Conservation (phyloP, 441 rosid species). For the Dalechampia spathulata region DNA sequence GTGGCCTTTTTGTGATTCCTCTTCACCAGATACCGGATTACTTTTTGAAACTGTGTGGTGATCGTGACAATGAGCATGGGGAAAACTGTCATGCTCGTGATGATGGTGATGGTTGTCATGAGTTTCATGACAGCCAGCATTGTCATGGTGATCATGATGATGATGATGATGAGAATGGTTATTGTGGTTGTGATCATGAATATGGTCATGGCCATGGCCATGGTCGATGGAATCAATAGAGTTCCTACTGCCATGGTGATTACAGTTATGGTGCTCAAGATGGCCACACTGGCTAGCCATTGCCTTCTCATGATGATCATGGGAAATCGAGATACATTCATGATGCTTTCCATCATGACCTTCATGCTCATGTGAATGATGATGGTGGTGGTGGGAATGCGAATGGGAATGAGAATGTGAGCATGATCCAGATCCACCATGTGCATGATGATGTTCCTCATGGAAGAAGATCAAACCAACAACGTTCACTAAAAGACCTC, state of each 20-base stretch:
- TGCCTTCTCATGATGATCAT: conserved; percentile 22
- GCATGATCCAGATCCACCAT: conserved; percentile 77
- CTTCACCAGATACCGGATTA: conserved; percentile 11
- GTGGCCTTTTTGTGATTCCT: conserved; percentile 24
- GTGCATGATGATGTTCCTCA: conserved; percentile 98
- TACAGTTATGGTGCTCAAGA: conserved; percentile 16
- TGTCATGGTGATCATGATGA: conserved; percentile 11
- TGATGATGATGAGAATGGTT: conserved; percentile 12
- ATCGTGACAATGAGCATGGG: conserved; percentile 9
- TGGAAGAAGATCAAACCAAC: conserved; percentile 90
- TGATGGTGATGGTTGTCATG: conserved; percentile 10
- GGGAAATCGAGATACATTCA: conserved; percentile 24
- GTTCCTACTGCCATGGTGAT: conserved; percentile 5
- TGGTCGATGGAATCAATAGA: conserved; percentile 6
- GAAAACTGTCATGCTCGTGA: conserved; percentile 8
- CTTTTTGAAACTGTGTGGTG: not conserved
- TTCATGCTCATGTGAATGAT: conserved; percentile 28
- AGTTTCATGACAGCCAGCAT: conserved; percentile 11
- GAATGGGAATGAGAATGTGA: conserved; percentile 44
- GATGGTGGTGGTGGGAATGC: conserved; percentile 23
- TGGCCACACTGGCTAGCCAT: conserved; percentile 29
- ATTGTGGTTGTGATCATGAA: conserved; percentile 4
- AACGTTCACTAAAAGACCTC: conserved; percentile 80
- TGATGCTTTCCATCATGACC: conserved; percentile 25
- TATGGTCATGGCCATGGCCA: not conserved